These are phyloP conservation scores for Pseudogymnoascus verrucosus DNA, from an alignment of 2,329 filamentous ascomycete species.

Conservation along the genomic window DNA sequence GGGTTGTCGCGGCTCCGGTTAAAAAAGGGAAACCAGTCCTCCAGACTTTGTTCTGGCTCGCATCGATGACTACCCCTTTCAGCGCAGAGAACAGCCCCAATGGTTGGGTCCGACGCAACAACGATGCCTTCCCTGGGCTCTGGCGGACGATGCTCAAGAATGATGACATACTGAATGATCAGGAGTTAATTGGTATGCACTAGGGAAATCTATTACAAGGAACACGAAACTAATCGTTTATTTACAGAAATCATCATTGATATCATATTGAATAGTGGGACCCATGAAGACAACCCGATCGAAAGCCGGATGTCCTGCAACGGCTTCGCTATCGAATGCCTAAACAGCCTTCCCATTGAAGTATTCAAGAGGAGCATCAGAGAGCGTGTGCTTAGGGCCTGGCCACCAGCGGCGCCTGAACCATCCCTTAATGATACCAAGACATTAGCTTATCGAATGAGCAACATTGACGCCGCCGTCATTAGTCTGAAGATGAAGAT, in stretches of 20 bases:
- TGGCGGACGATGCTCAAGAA: conserved; percentile 21
- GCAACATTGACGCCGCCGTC: conserved; percentile 22
- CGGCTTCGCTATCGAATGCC: conserved; percentile 19
- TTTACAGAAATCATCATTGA: conserved; percentile 22
- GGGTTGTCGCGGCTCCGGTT: conserved; percentile 14
- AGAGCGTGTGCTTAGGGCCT: conserved; percentile 36
- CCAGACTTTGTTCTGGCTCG: conserved; percentile 22
- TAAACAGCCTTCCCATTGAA: conserved; percentile 27
- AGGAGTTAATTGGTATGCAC: conserved; percentile 18
- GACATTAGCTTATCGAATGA: conserved; percentile 7
- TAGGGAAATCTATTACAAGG: background rate
- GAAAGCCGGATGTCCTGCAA: conserved; percentile 17
- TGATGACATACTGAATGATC: conserved; percentile 20
- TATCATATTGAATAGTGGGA: conserved; percentile 18
- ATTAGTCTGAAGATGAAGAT: conserved; percentile 42
- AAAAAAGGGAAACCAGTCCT: conserved; percentile 17
- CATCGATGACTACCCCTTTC: conserved; percentile 15
- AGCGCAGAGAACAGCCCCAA: background rate
- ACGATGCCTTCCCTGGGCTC: conserved; percentile 17
- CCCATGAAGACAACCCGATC: conserved; percentile 17
- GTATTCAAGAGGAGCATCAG: conserved; percentile 36
- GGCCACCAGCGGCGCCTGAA: conserved; percentile 13
- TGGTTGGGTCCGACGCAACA: conserved; percentile 13
- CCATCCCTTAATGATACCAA: background rate
- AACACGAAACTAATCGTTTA: background rate